Evolutionary conservation across 176 grass and related monocot species (phyloP).

Genomic region (Raddia distichophylla): DNA sequence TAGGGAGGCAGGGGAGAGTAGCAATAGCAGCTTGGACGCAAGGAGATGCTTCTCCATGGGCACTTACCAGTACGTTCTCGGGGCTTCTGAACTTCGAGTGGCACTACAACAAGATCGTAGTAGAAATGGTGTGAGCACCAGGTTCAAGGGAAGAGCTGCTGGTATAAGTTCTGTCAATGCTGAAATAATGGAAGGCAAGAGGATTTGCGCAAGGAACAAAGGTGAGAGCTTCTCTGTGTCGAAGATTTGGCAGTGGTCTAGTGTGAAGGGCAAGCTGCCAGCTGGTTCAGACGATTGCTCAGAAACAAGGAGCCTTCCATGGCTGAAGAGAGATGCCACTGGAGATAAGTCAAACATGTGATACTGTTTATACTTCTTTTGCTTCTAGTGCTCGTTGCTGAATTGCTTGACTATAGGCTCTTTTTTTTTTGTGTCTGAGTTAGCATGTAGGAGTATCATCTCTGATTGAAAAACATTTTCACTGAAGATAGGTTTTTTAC

Average conservation of each 20-base stretch:
- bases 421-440: slow-evolving; percentile 44
- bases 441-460: slow-evolving; percentile 22
- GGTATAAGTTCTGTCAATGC: slow-evolving; percentile 44
- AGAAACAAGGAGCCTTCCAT: slow-evolving; percentile 55
- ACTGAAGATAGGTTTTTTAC: slow-evolving; percentile 38
- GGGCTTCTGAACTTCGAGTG: slow-evolving; percentile 67
- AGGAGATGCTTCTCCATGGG: slow-evolving; percentile 96
- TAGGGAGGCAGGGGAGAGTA: slow-evolving; percentile 73
- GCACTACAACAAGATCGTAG: slow-evolving; percentile 43
- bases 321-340: slow-evolving; percentile 52
- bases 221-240: slow-evolving; percentile 92
- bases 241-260: slow-evolving; percentile 90
- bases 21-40: slow-evolving; percentile 86
- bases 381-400: slow-evolving; percentile 30
- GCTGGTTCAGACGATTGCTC: slow-evolving; percentile 58
- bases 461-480: slow-evolving; percentile 39
- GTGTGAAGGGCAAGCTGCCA: slow-evolving; percentile 64
- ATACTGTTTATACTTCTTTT: slow-evolving; percentile 48
- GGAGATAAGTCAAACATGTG: slow-evolving; percentile 48
- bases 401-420: slow-evolving; percentile 44
- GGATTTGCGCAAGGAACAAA: slow-evolving; percentile 61
- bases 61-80: slow-evolving; percentile 87
- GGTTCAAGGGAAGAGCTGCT: slow-evolving; percentile 37
- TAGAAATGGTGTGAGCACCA: slow-evolving; percentile 30
- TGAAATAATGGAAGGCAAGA: slow-evolving; percentile 67